Percentiles rank a stretch among this genome's conserved stretches.
Conservation (phyloP, 805 yeast species). For the Lipomyces oligophaga region DNA sequence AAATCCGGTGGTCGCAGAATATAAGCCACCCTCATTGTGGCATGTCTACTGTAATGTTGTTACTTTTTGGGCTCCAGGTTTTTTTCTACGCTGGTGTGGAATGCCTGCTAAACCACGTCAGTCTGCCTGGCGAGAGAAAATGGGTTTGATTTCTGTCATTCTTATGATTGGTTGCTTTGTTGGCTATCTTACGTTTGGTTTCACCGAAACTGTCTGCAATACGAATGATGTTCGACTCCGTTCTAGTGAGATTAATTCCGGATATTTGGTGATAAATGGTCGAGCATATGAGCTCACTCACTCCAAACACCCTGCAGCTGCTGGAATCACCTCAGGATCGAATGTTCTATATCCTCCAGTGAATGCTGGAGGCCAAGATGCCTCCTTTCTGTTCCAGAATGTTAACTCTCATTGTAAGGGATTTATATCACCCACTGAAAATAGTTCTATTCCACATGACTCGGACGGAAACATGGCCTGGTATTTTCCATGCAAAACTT, state of each 20-base stretch:
- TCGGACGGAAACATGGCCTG: conserved; percentile 69
- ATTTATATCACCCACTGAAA: conserved; percentile 63
- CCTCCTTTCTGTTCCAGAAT: conserved; percentile 79
- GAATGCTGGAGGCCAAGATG: conserved; percentile 85
- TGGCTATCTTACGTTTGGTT: conserved; percentile 86
- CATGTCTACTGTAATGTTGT: conserved; percentile 69
- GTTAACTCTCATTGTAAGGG: conserved; percentile 87
- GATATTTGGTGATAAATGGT: conserved; percentile 75
- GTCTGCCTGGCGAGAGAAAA: conserved; percentile 96
- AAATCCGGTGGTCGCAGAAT: conserved; percentile 2
- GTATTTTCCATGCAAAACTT: conserved; percentile 90
- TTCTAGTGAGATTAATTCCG: conserved; percentile 55
- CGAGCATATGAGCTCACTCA: conserved; percentile 66
- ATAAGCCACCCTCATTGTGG: conserved; percentile 51
- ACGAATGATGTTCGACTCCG: conserved; percentile 48
- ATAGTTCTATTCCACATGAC: conserved; percentile 66
- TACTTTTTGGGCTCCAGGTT: conserved; percentile 91
- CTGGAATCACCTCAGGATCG: conserved; percentile 67
- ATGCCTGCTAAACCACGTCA: conserved; percentile 76
- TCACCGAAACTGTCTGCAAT: conserved; percentile 77
- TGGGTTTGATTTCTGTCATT: conserved; percentile 76
- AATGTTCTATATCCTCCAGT: conserved; percentile 80
- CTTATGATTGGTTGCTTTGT: conserved; percentile 68
- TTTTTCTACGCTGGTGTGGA: conserved; percentile 67
- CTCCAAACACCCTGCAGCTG: conserved; percentile 75